Evolutionary conservation across 345 rosid species (phyloP).

Genomic region (Rhodamnia rubescens): DNA sequence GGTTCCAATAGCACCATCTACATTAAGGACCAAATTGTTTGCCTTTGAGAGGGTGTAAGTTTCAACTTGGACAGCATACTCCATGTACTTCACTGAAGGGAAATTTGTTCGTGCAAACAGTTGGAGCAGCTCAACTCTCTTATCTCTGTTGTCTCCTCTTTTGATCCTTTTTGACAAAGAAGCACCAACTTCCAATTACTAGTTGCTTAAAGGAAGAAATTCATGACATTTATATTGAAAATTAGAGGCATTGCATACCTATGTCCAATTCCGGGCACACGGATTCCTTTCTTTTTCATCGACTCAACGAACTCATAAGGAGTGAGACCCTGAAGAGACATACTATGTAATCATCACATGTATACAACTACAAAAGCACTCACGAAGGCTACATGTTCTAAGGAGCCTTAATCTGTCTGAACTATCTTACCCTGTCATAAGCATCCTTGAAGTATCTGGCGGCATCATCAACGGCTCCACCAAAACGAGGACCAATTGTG

Average conservation of each 20-base stretch:
- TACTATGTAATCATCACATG: background rate
- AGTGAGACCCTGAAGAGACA: slow-evolving; percentile 52
- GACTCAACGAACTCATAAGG: slow-evolving; percentile 87
- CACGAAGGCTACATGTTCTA: background rate
- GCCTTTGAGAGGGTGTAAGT: slow-evolving; percentile 82
- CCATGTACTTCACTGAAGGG: slow-evolving; percentile 96
- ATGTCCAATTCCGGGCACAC: slow-evolving; percentile 98
- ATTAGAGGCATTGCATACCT: slow-evolving; percentile 26
- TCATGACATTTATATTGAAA: background rate
- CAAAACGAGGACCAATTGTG: slow-evolving; percentile 96
- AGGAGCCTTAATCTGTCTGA: background rate
- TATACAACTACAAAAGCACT: background rate
- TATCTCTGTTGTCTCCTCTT: slow-evolving; percentile 95
- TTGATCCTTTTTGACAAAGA: slow-evolving; percentile 43
- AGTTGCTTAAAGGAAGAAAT: background rate
- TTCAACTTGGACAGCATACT: slow-evolving; percentile 83
- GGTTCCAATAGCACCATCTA: slow-evolving; percentile 87
- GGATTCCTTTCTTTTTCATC: slow-evolving; percentile 98
- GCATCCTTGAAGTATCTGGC: slow-evolving; percentile 98
- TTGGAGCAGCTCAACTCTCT: slow-evolving; percentile 91
- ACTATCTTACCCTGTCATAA: slow-evolving; percentile 57
- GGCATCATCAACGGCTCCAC: slow-evolving; percentile 97
- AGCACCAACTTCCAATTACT: background rate
- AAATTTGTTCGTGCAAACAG: slow-evolving; percentile 75
- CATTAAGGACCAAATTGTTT: slow-evolving; percentile 75